These are phyloP conservation scores for Rhodotorula mucilaginosa DNA, from an alignment of 1,284 basidiomycete genomes.

Conservation along the genomic window DNA sequence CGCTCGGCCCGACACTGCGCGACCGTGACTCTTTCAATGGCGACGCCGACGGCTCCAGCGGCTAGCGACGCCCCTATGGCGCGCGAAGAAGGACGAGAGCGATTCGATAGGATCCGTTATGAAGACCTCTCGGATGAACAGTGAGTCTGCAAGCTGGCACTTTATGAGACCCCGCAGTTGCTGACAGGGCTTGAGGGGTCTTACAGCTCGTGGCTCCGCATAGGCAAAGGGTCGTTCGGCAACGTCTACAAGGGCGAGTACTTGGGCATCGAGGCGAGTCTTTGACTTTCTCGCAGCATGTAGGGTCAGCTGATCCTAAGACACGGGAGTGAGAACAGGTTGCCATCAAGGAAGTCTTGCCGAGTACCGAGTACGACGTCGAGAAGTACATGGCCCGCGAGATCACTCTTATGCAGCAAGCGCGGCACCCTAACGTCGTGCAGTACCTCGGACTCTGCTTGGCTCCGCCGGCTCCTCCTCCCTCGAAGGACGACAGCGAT, in stretches of 20 bases:
- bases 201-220: conserved; percentile 41
- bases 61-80: not conserved
- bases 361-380: conserved; percentile 52
- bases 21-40: no score
- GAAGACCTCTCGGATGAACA: conserved; percentile 21
- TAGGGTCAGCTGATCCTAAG: not conserved
- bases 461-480: not conserved
- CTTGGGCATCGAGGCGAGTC: conserved; percentile 74
- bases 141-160: conserved; percentile 9
- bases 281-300: not conserved
- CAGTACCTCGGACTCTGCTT: conserved; percentile 89
- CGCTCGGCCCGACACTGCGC: no score
- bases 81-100: conserved; percentile 11
- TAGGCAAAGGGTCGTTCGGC: conserved; percentile 88
- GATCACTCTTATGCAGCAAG: conserved; percentile 81
- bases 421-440: conserved; percentile 53
- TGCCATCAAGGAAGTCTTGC: conserved; percentile 43
- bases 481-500: no score
- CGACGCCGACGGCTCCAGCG: not conserved
- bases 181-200: no score
- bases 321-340: conserved; percentile 4
- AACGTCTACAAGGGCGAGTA: conserved; percentile 88
- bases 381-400: conserved; percentile 97
- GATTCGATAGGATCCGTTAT: conserved; percentile 37
- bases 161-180: not conserved